phyloP scores from a whole-genome alignment of 108 stramenopile genomes.

The Pelagomonas calceolata region DNA sequence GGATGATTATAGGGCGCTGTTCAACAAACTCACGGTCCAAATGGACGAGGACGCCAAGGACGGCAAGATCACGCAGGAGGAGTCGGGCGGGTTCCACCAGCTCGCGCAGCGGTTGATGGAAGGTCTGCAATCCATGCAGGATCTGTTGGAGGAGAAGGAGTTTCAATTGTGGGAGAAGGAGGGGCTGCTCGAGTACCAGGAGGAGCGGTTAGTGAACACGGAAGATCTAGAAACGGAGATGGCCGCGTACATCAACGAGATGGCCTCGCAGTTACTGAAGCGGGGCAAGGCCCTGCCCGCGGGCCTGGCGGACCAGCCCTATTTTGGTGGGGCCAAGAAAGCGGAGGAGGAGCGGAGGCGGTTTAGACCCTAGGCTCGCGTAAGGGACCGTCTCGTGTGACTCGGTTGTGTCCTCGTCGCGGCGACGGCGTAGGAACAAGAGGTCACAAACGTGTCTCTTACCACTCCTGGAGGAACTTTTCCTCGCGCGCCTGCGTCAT shows the following conservation, averaged over 20 bases:
- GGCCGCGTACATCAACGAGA: background rate
- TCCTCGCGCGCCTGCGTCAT: too few relatives aligned
- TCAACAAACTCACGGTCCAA: background rate
- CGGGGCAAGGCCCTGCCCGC: background rate
- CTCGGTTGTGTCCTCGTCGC: too few relatives aligned
- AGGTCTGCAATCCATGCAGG: background rate
- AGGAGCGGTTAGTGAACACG: background rate
- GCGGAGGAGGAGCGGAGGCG: too few relatives aligned
- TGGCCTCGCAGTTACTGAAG: background rate
- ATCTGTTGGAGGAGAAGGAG: background rate
- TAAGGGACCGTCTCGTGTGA: too few relatives aligned
- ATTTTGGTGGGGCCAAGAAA: background rate
- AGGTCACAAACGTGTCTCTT: too few relatives aligned
- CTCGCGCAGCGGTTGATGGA: background rate
- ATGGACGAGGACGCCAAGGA: background rate
- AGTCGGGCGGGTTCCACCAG: background rate
- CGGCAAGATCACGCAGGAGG: background rate
- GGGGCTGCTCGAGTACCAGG: constrained; percentile 4
- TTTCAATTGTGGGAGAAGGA: background rate
- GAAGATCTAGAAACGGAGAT: background rate
- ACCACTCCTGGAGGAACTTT: too few relatives aligned
- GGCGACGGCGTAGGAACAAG: too few relatives aligned
- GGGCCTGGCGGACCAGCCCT: background rate
- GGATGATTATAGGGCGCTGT: background rate
- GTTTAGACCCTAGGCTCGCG: too few relatives aligned